Evolutionary conservation across 768 basidiomycete genomes (phyloP).

Genomic region (Tephrocybe rancida): DNA sequence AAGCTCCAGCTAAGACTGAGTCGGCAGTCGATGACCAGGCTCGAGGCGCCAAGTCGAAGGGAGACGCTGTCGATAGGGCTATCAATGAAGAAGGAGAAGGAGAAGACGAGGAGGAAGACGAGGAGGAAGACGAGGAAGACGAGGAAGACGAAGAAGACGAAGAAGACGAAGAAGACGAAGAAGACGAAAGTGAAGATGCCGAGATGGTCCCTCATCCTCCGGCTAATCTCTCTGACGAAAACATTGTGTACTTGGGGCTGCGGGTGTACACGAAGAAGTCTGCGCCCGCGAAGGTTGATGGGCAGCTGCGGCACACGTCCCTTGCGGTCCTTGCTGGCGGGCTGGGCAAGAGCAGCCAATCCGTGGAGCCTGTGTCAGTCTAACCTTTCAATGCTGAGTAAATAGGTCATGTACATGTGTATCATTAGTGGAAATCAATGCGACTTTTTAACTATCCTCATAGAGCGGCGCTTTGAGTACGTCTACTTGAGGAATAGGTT

Average conservation of each 20-base stretch:
- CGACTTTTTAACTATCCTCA: no score
- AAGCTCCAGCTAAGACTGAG: background rate
- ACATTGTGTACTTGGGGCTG: slow-evolving; percentile 33
- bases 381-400: no score
- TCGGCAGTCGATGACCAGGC: no score
- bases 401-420: no score
- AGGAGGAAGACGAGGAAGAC: background rate
- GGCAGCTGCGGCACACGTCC: slow-evolving; percentile 30
- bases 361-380: no score
- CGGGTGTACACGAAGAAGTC: slow-evolving; percentile 41
- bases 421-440: no score
- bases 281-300: slow-evolving; percentile 28
- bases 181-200: background rate
- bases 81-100: background rate
- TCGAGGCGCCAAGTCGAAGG: background rate
- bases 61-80: background rate
- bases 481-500: no score
- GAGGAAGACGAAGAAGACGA: background rate
- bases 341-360: background rate
- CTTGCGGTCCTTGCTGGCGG: slow-evolving; percentile 13
- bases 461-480: no score
- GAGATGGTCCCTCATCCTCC: background rate
- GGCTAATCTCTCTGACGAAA: slow-evolving; percentile 9
- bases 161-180: background rate
- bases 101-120: background rate